phyloP scores from a whole-genome alignment of 2,329 filamentous ascomycete genomes.

The Alternaria brassicae region DNA sequence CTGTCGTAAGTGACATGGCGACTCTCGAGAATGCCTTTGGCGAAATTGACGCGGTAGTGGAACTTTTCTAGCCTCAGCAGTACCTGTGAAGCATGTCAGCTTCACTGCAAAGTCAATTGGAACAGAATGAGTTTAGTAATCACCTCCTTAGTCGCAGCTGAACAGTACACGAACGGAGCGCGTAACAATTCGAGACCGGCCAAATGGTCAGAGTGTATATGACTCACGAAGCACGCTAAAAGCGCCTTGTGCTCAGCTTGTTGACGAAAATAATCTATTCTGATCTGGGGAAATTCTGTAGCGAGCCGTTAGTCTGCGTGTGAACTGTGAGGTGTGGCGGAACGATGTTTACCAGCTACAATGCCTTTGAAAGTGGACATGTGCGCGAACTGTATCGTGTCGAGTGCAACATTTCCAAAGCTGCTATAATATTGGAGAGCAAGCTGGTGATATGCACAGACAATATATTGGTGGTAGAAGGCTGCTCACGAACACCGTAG shows the following conservation, averaged over 20 bases:
- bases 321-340: background rate
- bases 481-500: background rate
- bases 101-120: background rate
- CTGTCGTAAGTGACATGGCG: constrained; percentile 74
- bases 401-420: constrained; percentile 11
- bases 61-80: constrained; percentile 81
- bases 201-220: constrained; percentile 91
- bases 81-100: constrained; percentile 55
- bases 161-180: constrained; percentile 90
- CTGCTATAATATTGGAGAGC: background rate
- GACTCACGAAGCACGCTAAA: constrained; percentile 85
- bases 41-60: constrained; percentile 81
- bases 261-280: constrained; percentile 81
- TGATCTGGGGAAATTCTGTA: constrained; percentile 78
- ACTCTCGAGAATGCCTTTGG: constrained; percentile 76
- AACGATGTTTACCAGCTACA: constrained; percentile 28
- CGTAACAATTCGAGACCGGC: constrained; percentile 77
- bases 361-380: constrained; percentile 51
- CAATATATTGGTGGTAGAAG: background rate
- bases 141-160: constrained; percentile 77
- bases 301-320: constrained; percentile 1
- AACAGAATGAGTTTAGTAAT: constrained; percentile 5
- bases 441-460: background rate
- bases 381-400: background rate
- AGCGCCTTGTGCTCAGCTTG: constrained; percentile 64